Base-by-base conservation (phyloP, 495 filamentous ascomycete genomes). In the Penicillium ucsense region DNA sequence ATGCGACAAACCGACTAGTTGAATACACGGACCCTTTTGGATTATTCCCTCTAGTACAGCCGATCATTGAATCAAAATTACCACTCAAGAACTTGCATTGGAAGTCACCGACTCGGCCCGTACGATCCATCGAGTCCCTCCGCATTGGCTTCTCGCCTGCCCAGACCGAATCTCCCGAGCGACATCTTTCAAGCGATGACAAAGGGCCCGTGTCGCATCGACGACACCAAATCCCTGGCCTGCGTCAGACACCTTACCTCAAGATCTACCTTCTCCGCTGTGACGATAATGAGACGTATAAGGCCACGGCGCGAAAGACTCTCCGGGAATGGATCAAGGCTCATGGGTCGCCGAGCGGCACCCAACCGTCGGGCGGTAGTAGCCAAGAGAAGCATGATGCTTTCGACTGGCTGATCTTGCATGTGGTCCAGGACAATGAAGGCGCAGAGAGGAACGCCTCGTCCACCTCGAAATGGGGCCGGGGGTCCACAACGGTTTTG, bases 221-320 rank as follows among this genome's bases (percentile, higher is more conserved):
- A 8, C 76, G 94, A 31, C 92, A 98, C 59, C 92, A 98, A 64
- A 96, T 98, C 39, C 92, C 92, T 3, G 92, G 92, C 8, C 70
- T 98, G 31, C 84, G 91, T 8, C 86, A 89, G 49, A 97, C 91
- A 3, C 91, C 92, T 6, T 98, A 97, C 65, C 71, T 98, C 54
- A 96, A 95, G 65, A 69, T 98, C 27, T 85, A 86, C 53, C 66
- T 98, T 6, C 76, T 97, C 38, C 76, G 89, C 50, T 95, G 92
- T 63, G 89, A 95, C 67, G 92, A 98, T 59, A 90, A 89, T 52
- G 92, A 97, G 31, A 82, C 80, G 3, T 98, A 98, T 70, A 96
- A 94, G 67, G 68, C 78, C 0, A 79, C 78, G 3, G 81, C 86
- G 6, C 76, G 89, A 48, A 83, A 86, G 61, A 74, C 82, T 50